Percentiles rank a stretch among this genome's conserved stretches.
Evolutionary conservation across 1,139 yeast genomes (phyloP).

Genomic region (Sugiyamaella paludigena): DNA sequence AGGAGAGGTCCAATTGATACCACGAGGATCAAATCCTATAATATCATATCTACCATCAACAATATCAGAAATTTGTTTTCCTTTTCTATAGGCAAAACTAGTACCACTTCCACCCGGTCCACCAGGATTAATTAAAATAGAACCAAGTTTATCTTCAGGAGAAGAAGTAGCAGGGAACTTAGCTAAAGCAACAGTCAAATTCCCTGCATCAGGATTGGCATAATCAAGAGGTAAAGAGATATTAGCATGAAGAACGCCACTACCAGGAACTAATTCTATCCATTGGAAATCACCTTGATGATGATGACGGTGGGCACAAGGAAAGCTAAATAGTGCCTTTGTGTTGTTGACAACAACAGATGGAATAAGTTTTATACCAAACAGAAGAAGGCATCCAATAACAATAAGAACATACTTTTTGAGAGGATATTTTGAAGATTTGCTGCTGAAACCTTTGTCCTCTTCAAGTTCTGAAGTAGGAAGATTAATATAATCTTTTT

Average conservation of each 20-base stretch:
- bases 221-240: conserved; percentile 21
- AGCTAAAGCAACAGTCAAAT: conserved; percentile 15
- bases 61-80: conserved; percentile 8
- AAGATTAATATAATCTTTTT: too few species aligned
- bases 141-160: conserved; percentile 14
- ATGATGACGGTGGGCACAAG: neutral
- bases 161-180: conserved; percentile 14
- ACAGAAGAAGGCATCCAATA: too few species aligned
- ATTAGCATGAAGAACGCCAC: conserved; percentile 13
- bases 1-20: conserved; percentile 19
- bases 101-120: conserved; percentile 25
- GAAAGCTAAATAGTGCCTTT: neutral
- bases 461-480: too few species aligned
- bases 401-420: too few species aligned
- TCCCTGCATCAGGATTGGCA: conserved; percentile 16
- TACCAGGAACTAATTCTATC: conserved; percentile 9
- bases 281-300: conserved; percentile 6
- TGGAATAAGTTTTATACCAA: too few species aligned
- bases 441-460: too few species aligned
- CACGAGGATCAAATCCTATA: conserved; percentile 23
- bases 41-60: conserved; percentile 22
- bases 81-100: conserved; percentile 10
- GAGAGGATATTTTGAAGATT: too few species aligned
- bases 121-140: conserved; percentile 21
- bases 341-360: too few species aligned